Evolutionary conservation across 306 rosid genomes (phyloP), one percentile per base, ranked within the genome.

Genomic region (Inga oerstediana): DNA sequence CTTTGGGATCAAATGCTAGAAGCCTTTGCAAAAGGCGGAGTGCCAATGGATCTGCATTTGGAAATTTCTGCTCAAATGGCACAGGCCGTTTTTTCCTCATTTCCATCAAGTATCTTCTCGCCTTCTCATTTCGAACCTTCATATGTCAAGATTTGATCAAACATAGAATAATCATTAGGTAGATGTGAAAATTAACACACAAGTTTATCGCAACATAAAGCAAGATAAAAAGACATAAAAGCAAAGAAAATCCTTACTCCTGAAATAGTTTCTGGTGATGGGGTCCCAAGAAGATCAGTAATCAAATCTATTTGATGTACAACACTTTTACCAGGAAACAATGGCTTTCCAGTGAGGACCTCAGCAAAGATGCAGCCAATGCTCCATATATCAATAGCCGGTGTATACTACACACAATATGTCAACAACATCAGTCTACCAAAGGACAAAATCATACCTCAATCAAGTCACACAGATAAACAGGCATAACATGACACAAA

Each of bases 241-340:
- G 37, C 75, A 69, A 34, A 77, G 71, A 39, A 39, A 39, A 4
- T 41, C 48, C 93, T 68, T 91, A 94, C 98, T 72, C 94, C 93
- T 66, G 89, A 51, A 77, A 94, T 80, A 43, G 90, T 92, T 74
- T 90, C 97, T 59, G 80, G 30, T 4, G 82, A 32, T 51, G 98
- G 95, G 37, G 92, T 90, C 78, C 98, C 98, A 46, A 94, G 94
- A 74, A 94, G 94, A 90, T 92, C 94, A 24, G 98, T 94, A 79
- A 94, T 94, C 89, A 94, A 84, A 80, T 94, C 98, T 76, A 94
- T 79, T 32, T 94, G 98, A 88, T 94, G 98, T 74, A 87, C 90
- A 39, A 91, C 94, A 34, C 90, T 92, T 91, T 92, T 91, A 67
- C 98, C 98, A 4, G 97, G 97, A 92, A 94, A 94, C 79, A 94